phyloP scores from a whole-genome alignment of 140 eudicot species.

The Bidens hawaiensis region DNA sequence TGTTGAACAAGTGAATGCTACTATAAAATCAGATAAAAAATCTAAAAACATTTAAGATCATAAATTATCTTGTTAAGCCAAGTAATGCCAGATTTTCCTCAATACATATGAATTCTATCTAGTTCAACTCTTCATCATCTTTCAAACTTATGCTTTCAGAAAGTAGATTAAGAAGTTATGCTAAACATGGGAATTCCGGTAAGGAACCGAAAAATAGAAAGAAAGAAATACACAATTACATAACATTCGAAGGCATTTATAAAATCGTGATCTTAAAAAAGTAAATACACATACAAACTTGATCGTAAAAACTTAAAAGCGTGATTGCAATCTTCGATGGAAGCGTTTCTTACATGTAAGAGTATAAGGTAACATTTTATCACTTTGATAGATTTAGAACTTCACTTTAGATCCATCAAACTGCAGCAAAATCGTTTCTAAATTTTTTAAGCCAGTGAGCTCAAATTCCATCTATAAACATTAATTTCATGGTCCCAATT shows the following conservation, averaged over 20 bases:
- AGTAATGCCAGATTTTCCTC: neutral
- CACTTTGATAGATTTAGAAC: neutral
- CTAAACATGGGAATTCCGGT: neutral
- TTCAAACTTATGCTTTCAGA: neutral
- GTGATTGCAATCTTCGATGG: neutral
- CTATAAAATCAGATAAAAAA: neutral
- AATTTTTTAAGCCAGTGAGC: neutral
- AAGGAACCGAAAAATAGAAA: neutral
- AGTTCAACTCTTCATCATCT: neutral
- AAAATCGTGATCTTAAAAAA: neutral
- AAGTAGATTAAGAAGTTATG: neutral
- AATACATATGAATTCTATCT: neutral
- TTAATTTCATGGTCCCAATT: neutral
- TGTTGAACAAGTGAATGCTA: neutral
- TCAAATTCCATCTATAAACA: constrained; percentile 2
- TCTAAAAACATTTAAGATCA: neutral
- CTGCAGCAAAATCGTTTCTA: constrained; percentile 2
- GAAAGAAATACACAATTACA: neutral
- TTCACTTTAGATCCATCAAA: neutral
- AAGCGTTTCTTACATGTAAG: neutral
- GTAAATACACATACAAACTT: neutral
- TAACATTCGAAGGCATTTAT: neutral
- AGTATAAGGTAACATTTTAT: neutral
- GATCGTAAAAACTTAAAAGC: neutral
- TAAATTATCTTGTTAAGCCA: neutral